Conservation (phyloP, 345 rosid species). For the Melaleuca alternifolia region DNA sequence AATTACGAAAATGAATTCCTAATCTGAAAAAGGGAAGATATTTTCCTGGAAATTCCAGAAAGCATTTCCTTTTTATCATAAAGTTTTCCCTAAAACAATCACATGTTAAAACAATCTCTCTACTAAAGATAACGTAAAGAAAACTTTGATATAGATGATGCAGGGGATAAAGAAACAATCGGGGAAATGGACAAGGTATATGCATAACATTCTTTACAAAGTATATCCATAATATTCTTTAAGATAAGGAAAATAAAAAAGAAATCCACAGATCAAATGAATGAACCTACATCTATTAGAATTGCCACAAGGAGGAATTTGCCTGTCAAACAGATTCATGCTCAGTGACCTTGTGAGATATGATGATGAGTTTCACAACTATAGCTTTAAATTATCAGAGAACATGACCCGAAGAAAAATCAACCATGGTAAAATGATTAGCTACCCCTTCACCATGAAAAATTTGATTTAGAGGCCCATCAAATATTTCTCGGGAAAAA, state of each 20-base stretch:
- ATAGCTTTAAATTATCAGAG: background rate
- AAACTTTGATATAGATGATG: background rate
- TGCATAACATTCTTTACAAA: too few species aligned
- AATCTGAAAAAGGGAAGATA: background rate
- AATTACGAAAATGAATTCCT: background rate
- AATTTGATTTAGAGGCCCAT: background rate
- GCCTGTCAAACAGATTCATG: background rate
- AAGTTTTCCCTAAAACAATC: background rate
- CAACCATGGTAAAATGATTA: background rate
- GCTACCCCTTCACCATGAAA: background rate
- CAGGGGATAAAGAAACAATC: background rate
- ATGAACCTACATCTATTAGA: background rate
- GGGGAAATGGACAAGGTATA: background rate
- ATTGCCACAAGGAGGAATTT: background rate
- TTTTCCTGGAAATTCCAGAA: background rate
- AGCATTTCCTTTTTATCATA: background rate
- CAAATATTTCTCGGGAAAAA: background rate
- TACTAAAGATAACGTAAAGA: background rate
- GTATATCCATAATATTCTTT: background rate
- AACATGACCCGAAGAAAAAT: background rate
- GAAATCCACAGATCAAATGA: background rate
- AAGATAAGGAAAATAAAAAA: background rate
- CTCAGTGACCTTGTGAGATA: background rate
- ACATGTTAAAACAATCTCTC: background rate
- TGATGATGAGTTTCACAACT: background rate